Conservation (phyloP, 1,284 basidiomycete species). For the Xerocomus minutiporus region DNA sequence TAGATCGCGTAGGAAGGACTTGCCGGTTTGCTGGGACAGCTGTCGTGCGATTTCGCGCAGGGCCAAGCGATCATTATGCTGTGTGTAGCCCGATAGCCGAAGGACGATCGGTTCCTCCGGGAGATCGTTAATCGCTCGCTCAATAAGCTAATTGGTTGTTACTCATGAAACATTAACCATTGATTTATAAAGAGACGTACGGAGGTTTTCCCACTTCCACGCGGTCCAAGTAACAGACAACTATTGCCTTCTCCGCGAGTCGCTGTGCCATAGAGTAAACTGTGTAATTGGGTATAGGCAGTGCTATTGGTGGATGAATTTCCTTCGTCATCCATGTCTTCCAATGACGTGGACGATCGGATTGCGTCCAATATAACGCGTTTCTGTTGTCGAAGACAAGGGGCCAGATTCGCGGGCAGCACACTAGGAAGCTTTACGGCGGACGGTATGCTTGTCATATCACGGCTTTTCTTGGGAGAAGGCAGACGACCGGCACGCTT, state of each 20-base stretch:
- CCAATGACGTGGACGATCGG: slow-evolving; percentile 28
- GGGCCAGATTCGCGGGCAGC: slow-evolving; percentile 38
- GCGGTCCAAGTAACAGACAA: slow-evolving; percentile 77
- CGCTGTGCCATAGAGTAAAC: slow-evolving; percentile 69
- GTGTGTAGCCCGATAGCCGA: slow-evolving; percentile 80
- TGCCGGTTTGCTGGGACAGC: slow-evolving; percentile 63
- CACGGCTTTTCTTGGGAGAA: slow-evolving; percentile 17
- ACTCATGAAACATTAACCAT: slow-evolving; percentile 3
- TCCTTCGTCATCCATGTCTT: slow-evolving; percentile 32
- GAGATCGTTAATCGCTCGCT: slow-evolving; percentile 48
- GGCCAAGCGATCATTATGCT: slow-evolving; percentile 83
- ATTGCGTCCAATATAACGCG: slow-evolving; percentile 52
- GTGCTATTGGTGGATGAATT: slow-evolving; percentile 43
- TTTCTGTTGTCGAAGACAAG: slow-evolving; percentile 53
- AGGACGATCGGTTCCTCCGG: slow-evolving; percentile 62
- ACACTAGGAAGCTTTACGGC: slow-evolving; percentile 21
- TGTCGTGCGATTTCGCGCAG: slow-evolving; percentile 90
- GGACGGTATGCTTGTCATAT: slow-evolving; percentile 5
- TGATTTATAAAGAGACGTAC: slow-evolving; percentile 41
- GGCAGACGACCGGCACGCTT: slow-evolving; percentile 7
- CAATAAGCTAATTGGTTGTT: slow-evolving; percentile 46
- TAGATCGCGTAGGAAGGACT: slow-evolving; percentile 43
- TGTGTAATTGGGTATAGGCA: slow-evolving; percentile 52
- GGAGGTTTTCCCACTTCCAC: slow-evolving; percentile 79
- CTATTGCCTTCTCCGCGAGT: slow-evolving; percentile 85